phyloP scores from a whole-genome alignment of 495 filamentous ascomycete species.

The Trichoderma asperelloides region DNA sequence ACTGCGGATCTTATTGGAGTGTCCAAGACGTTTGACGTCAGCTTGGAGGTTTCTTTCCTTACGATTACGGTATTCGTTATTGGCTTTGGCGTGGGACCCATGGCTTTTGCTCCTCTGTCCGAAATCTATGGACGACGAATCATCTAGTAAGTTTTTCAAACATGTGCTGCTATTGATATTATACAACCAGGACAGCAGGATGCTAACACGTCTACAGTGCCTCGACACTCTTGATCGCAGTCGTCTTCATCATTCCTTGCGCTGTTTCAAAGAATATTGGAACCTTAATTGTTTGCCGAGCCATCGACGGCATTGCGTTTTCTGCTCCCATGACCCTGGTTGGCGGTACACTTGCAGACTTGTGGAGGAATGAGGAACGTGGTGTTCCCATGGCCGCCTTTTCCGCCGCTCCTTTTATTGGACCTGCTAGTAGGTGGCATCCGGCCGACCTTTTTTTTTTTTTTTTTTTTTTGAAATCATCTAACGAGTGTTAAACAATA shows the following conservation, averaged over 20 bases:
- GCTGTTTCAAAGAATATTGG: conserved; percentile 65
- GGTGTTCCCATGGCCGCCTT: conserved; percentile 85
- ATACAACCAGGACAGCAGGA: too few relatives aligned
- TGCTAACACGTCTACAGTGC: conserved; percentile 17
- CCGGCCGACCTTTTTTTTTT: too few relatives aligned
- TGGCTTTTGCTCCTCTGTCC: conserved; percentile 70
- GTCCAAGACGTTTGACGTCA: conserved; percentile 50
- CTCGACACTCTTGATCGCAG: conserved; percentile 52
- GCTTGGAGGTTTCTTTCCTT: conserved; percentile 56
- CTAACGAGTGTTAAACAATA: conserved; percentile 16
- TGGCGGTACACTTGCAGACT: conserved; percentile 69
- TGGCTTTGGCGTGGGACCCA: conserved; percentile 74
- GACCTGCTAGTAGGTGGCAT: conserved; percentile 49
- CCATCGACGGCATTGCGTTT: conserved; percentile 74
- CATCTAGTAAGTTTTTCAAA: conserved; percentile 42
- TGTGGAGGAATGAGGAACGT: conserved; percentile 74
- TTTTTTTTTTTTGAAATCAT: neutral
- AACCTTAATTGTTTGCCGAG: conserved; percentile 62
- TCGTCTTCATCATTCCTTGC: conserved; percentile 70
- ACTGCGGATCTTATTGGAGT: conserved; percentile 60
- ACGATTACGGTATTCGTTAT: conserved; percentile 67
- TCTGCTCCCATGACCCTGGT: conserved; percentile 78
- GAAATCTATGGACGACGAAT: conserved; percentile 61
- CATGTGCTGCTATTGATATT: neutral
- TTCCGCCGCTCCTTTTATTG: conserved; percentile 68